A percentile compares a stretch with the other conserved stretches of the same genome.
Evolutionary conservation across 1,139 yeast genomes (phyloP).

Genomic region (Lodderomyces parapsilosis): DNA sequence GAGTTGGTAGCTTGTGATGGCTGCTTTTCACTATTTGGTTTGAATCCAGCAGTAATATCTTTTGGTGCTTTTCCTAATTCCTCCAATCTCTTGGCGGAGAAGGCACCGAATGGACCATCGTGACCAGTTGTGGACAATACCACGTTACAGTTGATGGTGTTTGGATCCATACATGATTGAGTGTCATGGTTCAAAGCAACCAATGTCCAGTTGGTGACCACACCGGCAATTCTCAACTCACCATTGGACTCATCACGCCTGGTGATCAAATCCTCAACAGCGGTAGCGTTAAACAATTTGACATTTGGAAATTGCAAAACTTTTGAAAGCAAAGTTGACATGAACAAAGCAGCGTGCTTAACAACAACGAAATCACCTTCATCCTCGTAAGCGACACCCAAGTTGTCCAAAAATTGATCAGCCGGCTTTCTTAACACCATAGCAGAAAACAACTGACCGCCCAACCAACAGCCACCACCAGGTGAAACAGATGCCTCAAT

Average conservation of each 20-base stretch:
- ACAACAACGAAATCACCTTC: constrained; percentile 82
- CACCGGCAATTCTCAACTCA: constrained; percentile 69
- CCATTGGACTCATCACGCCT: constrained; percentile 58
- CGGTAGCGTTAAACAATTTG: constrained; percentile 76
- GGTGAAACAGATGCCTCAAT: constrained; percentile 74
- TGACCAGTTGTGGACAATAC: constrained; percentile 77
- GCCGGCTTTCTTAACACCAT: constrained; percentile 83
- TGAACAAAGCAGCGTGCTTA: constrained; percentile 77
- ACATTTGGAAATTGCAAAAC: constrained; percentile 73
- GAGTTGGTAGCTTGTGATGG: constrained; percentile 1
- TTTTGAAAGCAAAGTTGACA: constrained; percentile 69
- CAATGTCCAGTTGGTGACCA: constrained; percentile 80
- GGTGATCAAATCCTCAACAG: constrained; percentile 78
- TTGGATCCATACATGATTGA: constrained; percentile 84
- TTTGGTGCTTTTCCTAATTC: constrained; percentile 29
- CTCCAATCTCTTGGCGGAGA: constrained; percentile 55
- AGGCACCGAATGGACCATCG: constrained; percentile 87
- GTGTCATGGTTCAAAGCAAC: constrained; percentile 75
- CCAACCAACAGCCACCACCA: constrained; percentile 82
- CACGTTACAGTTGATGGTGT: constrained; percentile 72
- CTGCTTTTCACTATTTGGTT: constrained; percentile 8
- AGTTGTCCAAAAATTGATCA: constrained; percentile 61
- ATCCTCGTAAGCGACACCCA: constrained; percentile 68
- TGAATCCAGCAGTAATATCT: constrained; percentile 16
- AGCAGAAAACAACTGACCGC: constrained; percentile 78